Base-by-base conservation (phyloP, 73 alveolate species). In the Paramecium pentaurelia region DNA sequence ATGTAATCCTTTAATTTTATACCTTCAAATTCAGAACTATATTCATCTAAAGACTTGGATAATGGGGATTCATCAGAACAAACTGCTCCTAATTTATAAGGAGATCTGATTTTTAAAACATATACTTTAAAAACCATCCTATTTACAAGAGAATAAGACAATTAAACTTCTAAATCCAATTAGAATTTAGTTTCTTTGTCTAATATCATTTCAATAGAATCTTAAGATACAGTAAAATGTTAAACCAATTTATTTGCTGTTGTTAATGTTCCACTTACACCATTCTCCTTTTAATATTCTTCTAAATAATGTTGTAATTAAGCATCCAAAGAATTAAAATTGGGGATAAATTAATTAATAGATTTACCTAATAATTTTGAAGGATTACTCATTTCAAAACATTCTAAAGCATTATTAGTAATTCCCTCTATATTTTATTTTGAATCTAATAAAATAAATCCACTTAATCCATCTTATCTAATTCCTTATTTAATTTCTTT, bases 11-110 rank as follows among this genome's bases (percentile, higher is more conserved):
- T 64, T 64, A 64, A 64, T 10, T 34, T 64, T 3, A 64, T 34
- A 14, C 84, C 84, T 32, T 64, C 84, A 28, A 64, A 64, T 64
- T 64, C 84, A 28, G 84, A 64, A 64, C 84, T 64, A 73, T 73
- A 73, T 37, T 73, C 87, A 73, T 73, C 87, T 73, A 73, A 40
- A 14, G 87, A 73, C 28, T 73, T 73, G 3, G 87, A 73, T 32
- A 73, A 22, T 34, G 87, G 60, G 3, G 87, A 73, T 40, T 37
- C 60, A 22, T 73, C 87, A 36, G 64, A 34, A 73, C 87, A 73
- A n/a, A 37, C 58, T n/a, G 87, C 87, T 73, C 87, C 87, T 73
- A 73, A 73, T 80, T 80, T 45, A 42, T 44, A 80, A 2, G 91
- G 77, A 0, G 47, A 32, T 28, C 58, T 40, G 49, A 80, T 45